Evolutionary conservation across 208 protist genomes (phyloP), one percentile per base, ranked within the genome.

Genomic region (Acanthamoeba rhysodes): DNA sequence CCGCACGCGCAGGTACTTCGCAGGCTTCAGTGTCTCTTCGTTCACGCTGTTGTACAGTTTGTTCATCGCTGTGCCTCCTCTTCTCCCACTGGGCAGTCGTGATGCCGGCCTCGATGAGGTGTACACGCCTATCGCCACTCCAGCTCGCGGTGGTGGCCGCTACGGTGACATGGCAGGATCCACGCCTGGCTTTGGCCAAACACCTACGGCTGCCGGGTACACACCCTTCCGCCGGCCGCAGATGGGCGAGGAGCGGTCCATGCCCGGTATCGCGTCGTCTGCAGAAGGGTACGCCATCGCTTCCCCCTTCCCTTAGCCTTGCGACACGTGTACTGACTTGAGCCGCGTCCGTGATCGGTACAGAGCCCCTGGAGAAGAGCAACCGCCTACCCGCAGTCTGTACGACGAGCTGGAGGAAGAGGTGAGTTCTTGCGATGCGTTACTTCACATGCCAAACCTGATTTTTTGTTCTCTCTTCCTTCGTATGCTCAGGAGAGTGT

Each of bases 361-460:
- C 18, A 84, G 76, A 18, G 45, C 6, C 48, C 76, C 41, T 12
- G 76, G 45, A 22, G 76, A 45, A 5, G 76, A 84, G 76, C 76
- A 84, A 24, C 76, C 76, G 0, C 76, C 76, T n/a, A 55, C 76
- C 20, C 76, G 76, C 24, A 84, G 76, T 32, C n/a, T 84, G 34
- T 84, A 84, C 76, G 76, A 84, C 27, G 34, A 84, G n/a, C n/a
- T 84, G 32, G 76, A 84, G 45, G 76, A 84, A 16, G 76, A 84
- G 76, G 76, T 32, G 57, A 18, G 24, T 64, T 27, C 57, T 64
- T 18, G 57, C 57, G 57, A 64, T 18, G 22, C 57, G 16, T n/a
- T 27, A 7, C n/a, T 0, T 27, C 57, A 18, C 57, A 20, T 64
- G 4, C 57, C 2, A 9, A 64, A 24, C n/a, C n/a, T 29, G 6